phyloP scores from a whole-genome alignment of 2,329 filamentous ascomycete genomes.

The Arthrobotrys conoides region DNA sequence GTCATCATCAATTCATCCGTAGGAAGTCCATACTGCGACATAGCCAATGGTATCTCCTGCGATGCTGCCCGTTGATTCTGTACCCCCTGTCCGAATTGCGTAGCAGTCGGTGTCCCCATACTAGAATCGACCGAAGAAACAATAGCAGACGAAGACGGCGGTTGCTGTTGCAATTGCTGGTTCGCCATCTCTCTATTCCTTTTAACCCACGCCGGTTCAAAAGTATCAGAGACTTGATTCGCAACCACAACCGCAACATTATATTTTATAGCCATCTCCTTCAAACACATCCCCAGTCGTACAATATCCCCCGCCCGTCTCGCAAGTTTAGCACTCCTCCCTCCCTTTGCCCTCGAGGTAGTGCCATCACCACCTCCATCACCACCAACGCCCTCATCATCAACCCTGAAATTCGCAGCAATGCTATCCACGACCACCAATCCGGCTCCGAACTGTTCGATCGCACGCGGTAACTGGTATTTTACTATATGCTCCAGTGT shows the following conservation, averaged over 20 bases:
- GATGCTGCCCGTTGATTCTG: background rate
- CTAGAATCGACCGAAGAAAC: constrained; percentile 15
- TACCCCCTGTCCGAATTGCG: background rate
- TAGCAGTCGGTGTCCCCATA: constrained; percentile 12
- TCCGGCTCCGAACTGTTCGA: constrained; percentile 81
- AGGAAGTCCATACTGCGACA: constrained; percentile 19
- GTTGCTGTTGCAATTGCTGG: background rate
- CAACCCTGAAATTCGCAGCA: constrained; percentile 93
- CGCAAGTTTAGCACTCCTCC: constrained; percentile 74
- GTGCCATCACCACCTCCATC: constrained; percentile 65
- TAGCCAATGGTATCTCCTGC: constrained; percentile 29
- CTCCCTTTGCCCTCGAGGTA: constrained; percentile 33
- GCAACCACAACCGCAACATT: constrained; percentile 88
- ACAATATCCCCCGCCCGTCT: constrained; percentile 82
- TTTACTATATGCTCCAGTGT: constrained; percentile 94
- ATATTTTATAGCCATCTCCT: constrained; percentile 80
- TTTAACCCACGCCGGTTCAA: constrained; percentile 68
- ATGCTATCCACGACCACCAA: constrained; percentile 91
- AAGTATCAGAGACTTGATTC: constrained; percentile 95
- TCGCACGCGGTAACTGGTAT: constrained; percentile 90
- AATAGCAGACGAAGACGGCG: constrained; percentile 49
- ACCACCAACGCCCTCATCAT: constrained; percentile 73
- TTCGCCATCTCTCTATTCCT: constrained; percentile 2
- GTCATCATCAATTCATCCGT: constrained; percentile 58
- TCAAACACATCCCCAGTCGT: constrained; percentile 80